Base-by-base conservation (phyloP, 1,284 basidiomycete species). In the Cutaneotrichosporon dermatis region DNA sequence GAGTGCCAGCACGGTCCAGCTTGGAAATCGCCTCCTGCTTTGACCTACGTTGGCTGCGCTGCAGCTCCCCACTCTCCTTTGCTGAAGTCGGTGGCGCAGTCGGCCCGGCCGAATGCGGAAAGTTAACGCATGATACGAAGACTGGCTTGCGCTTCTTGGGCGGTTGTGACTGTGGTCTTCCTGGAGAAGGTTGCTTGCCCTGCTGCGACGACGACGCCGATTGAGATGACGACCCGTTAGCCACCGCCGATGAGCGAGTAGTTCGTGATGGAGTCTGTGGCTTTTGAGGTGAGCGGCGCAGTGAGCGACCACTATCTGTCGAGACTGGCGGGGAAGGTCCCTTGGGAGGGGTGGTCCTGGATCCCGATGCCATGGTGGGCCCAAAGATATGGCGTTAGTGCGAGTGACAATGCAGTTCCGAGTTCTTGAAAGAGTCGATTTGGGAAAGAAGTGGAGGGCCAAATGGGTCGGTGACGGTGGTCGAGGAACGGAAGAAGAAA, bases 11-110 rank as follows among this genome's bases (percentile, higher is more conserved):
- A 42, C 70, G 58, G 58, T 76, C 75, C 40, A 76, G 55, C 50
- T 73, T 75, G 37, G 64, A 69, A 36, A 74, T 54, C 8, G 75
- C 75, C 41, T 72, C 67, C 50, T 72, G 68, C 60, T 76, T 76
- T 9, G 73, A 74, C 57, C 66, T 61, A 44, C 75, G 66, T 60
- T 72, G 70, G 55, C 55, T 65, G 33, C 73, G 69, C 54, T 67
- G 62, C 9, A 70, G 61, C 36, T 74, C 69, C 3, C 60, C 64
- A 16, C 45, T 62, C 6, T 65, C 64, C 46, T 65, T 40, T 33
- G 25, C 25, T 25, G 25, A 25, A 25, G 49, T 54, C 36, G n/a
- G 50, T 35, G 57, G 55, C 45, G 43, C 50, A 3, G 61, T 60
- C 5, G 58, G 55, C 6, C 69, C 69, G 0, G 60, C 58, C 3